Evolutionary conservation across 2,329 filamentous ascomycete genomes (phyloP).

Genomic region (Sporothrix mexicana): DNA sequence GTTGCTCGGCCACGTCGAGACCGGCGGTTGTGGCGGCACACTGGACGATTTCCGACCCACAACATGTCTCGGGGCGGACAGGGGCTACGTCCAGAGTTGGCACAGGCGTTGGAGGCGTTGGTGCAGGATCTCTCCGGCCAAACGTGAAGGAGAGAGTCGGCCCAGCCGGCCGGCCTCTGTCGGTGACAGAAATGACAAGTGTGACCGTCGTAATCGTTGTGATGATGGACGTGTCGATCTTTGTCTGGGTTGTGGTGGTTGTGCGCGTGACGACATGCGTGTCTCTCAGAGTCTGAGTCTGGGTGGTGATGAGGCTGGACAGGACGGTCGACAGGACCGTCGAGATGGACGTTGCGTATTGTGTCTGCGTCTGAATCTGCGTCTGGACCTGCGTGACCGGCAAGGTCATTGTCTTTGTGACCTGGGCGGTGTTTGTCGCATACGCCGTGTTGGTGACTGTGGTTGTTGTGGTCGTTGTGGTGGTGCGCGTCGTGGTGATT

Average conservation of each 20-base stretch:
- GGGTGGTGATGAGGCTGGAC: slow-evolving; percentile 24
- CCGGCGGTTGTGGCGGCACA: slow-evolving; percentile 26
- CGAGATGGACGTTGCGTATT: slow-evolving; percentile 16
- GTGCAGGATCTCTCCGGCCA: not conserved
- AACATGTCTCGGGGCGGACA: not conserved
- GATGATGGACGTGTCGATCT: slow-evolving; percentile 32
- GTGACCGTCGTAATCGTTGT: slow-evolving; percentile 34
- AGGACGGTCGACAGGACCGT: slow-evolving; percentile 8
- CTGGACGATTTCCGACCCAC: slow-evolving; percentile 1
- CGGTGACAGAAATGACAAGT: slow-evolving; percentile 30
- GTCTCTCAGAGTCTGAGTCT: not conserved
- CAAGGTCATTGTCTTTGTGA: not conserved
- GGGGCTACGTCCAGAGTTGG: not conserved
- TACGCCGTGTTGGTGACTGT: slow-evolving; percentile 13
- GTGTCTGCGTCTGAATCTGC: slow-evolving; percentile 15
- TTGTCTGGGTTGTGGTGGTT: slow-evolving; percentile 29
- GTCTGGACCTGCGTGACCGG: not conserved
- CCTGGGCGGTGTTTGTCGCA: slow-evolving; percentile 20
- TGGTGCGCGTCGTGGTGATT: slow-evolving; percentile 15
- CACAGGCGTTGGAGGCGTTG: too few species aligned
- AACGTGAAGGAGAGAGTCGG: not conserved
- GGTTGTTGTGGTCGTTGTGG: slow-evolving; percentile 21
- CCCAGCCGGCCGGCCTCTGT: not conserved
- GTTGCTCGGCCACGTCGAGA: not conserved
- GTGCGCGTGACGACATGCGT: slow-evolving; percentile 29